A percentile compares a stretch with the other conserved stretches of the same genome.
Conservation (phyloP, 306 rosid genomes). For the Quercus berberidifolia region DNA sequence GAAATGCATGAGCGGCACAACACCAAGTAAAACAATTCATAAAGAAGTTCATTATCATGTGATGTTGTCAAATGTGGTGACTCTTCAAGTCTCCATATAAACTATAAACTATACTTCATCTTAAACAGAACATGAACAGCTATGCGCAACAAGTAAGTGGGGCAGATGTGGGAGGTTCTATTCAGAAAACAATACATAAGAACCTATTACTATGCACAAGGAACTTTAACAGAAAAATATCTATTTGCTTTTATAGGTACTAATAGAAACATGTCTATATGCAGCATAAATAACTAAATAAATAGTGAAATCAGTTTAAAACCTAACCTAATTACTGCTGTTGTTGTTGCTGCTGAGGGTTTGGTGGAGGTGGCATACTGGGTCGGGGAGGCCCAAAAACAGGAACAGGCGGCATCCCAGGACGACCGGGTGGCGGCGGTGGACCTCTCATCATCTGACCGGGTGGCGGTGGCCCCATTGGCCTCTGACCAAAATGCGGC, state of each 20-base stretch:
- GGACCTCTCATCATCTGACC: conserved; percentile 98
- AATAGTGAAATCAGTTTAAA: not conserved
- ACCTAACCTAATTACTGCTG: conserved; percentile 48
- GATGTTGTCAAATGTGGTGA: not conserved
- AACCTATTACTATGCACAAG: no score
- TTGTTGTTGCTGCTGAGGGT: conserved; percentile 64
- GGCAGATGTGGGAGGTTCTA: no score
- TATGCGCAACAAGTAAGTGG: no score
- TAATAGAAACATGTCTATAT: no score
- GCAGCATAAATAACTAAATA: no score
- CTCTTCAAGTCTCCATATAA: not conserved
- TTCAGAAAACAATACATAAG: no score
- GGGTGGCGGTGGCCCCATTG: conserved; percentile 97
- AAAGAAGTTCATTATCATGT: not conserved
- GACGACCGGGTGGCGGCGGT: conserved; percentile 74
- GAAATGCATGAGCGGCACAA: not conserved
- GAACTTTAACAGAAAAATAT: no score
- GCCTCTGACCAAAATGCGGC: conserved; percentile 86
- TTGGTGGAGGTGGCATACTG: conserved; percentile 86
- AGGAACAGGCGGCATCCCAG: conserved; percentile 94
- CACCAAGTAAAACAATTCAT: not conserved
- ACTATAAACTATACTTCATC: not conserved
- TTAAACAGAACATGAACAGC: not conserved
- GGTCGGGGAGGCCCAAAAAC: conserved; percentile 85
- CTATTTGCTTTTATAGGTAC: no score